These are phyloP conservation scores for Phaeosphaeriaceae sp. DNA, from an alignment of 2,329 filamentous ascomycete species.

Conservation along the genomic window DNA sequence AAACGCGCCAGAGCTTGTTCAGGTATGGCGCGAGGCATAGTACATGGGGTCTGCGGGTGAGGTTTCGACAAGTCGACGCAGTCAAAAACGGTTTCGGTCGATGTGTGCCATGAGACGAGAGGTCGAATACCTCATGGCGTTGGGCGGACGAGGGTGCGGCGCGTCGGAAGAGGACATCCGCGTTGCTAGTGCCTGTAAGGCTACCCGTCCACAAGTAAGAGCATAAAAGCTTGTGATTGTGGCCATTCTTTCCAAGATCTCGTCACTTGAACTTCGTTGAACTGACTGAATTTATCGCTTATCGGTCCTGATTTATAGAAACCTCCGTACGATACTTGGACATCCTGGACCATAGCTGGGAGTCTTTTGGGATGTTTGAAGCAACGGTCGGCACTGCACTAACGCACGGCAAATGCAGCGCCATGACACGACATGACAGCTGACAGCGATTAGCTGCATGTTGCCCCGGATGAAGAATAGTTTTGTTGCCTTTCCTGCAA, in stretches of 20 bases:
- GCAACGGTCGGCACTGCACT: neutral
- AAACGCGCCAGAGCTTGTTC: neutral
- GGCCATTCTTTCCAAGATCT: neutral
- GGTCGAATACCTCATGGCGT: neutral
- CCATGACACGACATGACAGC: constrained; percentile 1
- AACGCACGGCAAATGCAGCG: neutral
- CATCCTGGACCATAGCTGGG: neutral
- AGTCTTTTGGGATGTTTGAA: no score
- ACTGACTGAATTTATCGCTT: neutral
- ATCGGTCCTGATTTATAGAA: neutral
- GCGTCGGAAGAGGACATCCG: neutral
- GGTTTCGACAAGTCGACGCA: neutral
- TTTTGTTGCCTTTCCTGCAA: neutral
- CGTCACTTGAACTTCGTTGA: neutral
- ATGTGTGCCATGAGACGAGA: neutral
- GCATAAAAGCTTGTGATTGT: neutral
- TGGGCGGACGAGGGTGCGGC: neutral
- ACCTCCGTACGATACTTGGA: neutral
- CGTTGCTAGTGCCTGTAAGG: neutral
- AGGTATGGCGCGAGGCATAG: neutral
- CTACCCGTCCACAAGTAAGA: neutral
- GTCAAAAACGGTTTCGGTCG: neutral
- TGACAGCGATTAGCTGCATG: neutral
- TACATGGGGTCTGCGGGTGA: neutral
- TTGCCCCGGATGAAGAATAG: neutral